Conservation (phyloP, 495 filamentous ascomycete genomes). For the Hypomontagnella monticulosa region DNA sequence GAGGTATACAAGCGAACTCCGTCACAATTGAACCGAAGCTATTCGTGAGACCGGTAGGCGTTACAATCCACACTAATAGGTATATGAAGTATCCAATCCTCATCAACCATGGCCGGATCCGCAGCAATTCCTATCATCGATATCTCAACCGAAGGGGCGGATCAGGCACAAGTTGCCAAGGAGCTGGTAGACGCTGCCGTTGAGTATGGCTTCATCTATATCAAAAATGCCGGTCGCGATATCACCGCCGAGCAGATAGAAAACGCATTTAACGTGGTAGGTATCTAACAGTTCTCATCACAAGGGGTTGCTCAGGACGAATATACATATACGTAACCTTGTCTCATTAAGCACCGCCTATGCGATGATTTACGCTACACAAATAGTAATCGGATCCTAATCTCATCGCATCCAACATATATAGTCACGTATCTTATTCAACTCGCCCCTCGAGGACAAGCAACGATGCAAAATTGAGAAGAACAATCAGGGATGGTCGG, state of each 20-base stretch:
- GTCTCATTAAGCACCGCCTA: not conserved
- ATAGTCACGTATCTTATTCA: constrained; percentile 83
- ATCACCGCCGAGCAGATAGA: constrained; percentile 75
- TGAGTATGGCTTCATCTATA: constrained; percentile 88
- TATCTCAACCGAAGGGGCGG: constrained; percentile 65
- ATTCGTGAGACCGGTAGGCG: no score
- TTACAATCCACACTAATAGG: no score
- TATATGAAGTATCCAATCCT: no score
- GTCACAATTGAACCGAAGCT: no score
- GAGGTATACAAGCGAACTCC: no score
- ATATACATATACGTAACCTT: no score
- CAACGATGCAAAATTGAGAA: constrained; percentile 73
- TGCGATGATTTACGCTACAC: not conserved
- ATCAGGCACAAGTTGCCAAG: constrained; percentile 68
- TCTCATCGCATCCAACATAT: constrained; percentile 6
- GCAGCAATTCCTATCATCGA: constrained; percentile 83
- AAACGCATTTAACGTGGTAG: constrained; percentile 79
- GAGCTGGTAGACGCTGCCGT: constrained; percentile 81
- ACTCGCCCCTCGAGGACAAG: constrained; percentile 75
- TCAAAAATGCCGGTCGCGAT: constrained; percentile 71
- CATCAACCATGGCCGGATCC: constrained; percentile 55
- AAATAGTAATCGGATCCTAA: not conserved
- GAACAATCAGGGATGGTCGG: constrained; percentile 88
- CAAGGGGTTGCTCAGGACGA: not conserved
- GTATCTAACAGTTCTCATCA: not conserved